Evolutionary conservation across 2,329 filamentous ascomycete genomes (phyloP).

Genomic region (Coniochaeta sp.): DNA sequence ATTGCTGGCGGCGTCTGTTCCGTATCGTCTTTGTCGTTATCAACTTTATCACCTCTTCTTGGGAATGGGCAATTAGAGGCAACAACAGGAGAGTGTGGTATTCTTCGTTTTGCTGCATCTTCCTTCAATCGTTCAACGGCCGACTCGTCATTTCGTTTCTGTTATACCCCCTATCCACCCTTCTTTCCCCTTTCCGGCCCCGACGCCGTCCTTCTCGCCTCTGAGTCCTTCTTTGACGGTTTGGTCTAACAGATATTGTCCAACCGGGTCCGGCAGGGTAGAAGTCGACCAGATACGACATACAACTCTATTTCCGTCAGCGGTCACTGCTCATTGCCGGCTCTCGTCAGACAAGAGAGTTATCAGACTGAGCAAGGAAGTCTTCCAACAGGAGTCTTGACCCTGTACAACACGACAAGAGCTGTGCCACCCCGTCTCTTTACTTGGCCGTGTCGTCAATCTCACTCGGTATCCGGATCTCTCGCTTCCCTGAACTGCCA

Average conservation of each 20-base stretch:
- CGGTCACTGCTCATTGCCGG: too few species aligned
- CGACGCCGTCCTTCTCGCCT: background rate
- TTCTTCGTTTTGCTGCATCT: background rate
- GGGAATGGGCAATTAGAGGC: background rate
- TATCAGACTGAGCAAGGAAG: background rate
- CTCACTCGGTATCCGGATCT: slow-evolving; percentile 2
- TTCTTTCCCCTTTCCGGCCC: background rate
- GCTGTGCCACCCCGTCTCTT: background rate
- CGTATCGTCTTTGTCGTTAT: background rate
- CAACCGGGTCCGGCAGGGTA: background rate
- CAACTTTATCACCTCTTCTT: background rate
- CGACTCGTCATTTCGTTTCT: too few species aligned
- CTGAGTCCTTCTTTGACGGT: background rate
- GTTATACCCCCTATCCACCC: background rate
- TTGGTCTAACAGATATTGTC: background rate
- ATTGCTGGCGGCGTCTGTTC: background rate
- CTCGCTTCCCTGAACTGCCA: background rate
- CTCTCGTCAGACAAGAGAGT: background rate
- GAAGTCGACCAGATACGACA: background rate
- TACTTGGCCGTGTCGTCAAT: slow-evolving; percentile 4
- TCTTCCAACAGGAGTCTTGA: too few species aligned
- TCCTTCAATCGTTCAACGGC: background rate
- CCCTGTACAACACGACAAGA: too few species aligned
- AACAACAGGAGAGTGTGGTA: background rate
- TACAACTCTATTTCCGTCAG: background rate